Base-by-base conservation (phyloP, 2,329 filamentous ascomycete species). In the Teratosphaeria pseudoeucalypti region DNA sequence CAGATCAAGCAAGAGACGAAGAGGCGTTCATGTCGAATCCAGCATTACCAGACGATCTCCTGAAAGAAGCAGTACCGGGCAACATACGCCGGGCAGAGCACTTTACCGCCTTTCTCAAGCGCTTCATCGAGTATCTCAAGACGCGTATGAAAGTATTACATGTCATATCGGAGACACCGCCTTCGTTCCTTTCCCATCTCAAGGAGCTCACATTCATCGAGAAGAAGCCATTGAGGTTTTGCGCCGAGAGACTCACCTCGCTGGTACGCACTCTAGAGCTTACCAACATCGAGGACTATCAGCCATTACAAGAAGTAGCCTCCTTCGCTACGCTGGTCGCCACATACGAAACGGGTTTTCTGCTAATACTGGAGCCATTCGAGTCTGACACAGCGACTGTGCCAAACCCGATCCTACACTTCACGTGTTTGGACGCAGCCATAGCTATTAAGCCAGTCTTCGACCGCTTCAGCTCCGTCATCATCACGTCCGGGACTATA, bases 391-490 rank as follows among this genome's bases (percentile, higher is more conserved):
- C 89, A 14, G 92, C 94, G 29, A 94, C 94, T 57, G 92, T 99
- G 0, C 91, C 94, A 0, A 99, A 99, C 64, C 94, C 94, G 0
- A 86, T 97, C n/a, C 80, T 99, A 12, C 95, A 99, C 72, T 95
- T 99, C 71, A 94, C 92, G 2, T 99, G 94, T 69, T 81, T 99
- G 26, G 94, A 99, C 74, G 94, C 94, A 3, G 94, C 95, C 0
- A 99, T 99, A 65, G 94, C 95, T 52, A 99, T 99, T 70, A 95
- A 94, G 63, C 94, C 94, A 0, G 92, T 99, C 5, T 96, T 99
- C 70, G 92, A 99, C 61, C 87, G 94, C 57, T 99, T 99, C 74
- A 92, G 90, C 73, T 97, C 94, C 1, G 94, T 99, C 64, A 95
- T 99, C 70, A 97, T 99, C 72, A 99, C 94, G 0, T 97, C 94